Conservation (phyloP, 805 yeast genomes). For the Ogataea corticis region DNA sequence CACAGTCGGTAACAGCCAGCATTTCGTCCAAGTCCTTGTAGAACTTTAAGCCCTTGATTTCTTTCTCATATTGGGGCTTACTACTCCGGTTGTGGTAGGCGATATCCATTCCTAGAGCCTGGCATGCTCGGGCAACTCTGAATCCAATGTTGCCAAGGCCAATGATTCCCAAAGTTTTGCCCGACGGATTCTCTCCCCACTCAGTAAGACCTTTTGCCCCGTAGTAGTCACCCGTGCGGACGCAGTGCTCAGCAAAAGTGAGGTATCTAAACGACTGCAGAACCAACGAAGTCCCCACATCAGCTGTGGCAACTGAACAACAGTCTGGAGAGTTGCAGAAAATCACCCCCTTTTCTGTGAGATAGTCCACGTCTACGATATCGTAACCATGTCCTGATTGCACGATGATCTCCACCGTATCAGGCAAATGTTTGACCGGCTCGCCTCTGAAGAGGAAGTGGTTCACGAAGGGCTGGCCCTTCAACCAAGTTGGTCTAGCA, state of each 20-base stretch:
- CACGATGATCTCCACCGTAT: slow-evolving; percentile 36
- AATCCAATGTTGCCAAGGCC: slow-evolving; percentile 51
- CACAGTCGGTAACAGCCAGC: slow-evolving; percentile 32
- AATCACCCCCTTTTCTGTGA: slow-evolving; percentile 34
- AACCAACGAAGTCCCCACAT: slow-evolving; percentile 37
- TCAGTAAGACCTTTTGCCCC: slow-evolving; percentile 34
- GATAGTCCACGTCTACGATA: slow-evolving; percentile 39
- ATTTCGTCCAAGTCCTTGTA: slow-evolving; percentile 28
- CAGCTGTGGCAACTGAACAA: slow-evolving; percentile 42
- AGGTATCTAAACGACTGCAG: slow-evolving; percentile 37
- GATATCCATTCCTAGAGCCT: slow-evolving; percentile 45
- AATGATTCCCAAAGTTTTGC: slow-evolving; percentile 45
- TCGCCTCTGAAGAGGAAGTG: slow-evolving; percentile 38
- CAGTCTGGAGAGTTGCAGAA: slow-evolving; percentile 42
- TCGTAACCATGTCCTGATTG: slow-evolving; percentile 44
- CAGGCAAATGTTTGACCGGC: slow-evolving; percentile 34
- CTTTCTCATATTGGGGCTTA: slow-evolving; percentile 32
- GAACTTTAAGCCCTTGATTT: slow-evolving; percentile 34
- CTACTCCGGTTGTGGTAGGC: slow-evolving; percentile 41
- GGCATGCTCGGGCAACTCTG: slow-evolving; percentile 42
- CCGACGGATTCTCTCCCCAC: slow-evolving; percentile 42
- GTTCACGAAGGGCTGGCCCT: slow-evolving; percentile 39
- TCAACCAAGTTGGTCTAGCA: slow-evolving; percentile 41
- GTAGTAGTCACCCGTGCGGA: slow-evolving; percentile 35
- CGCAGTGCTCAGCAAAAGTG: slow-evolving; percentile 40